A percentile compares a stretch with the other conserved stretches of the same genome.
Conservation (phyloP, 345 rosid species). For the Salix exigua region DNA sequence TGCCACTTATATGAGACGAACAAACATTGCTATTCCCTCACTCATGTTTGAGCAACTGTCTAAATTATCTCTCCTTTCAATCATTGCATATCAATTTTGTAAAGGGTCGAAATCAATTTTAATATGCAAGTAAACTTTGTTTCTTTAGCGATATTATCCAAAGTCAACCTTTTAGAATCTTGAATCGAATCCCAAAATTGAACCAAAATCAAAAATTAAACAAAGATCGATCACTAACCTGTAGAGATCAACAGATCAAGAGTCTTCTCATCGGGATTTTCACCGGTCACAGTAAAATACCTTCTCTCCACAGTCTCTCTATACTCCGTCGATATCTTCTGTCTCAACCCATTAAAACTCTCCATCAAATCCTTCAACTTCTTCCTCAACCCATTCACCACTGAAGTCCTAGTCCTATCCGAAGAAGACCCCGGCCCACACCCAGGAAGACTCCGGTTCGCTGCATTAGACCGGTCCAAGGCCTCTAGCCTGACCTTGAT, state of each 20-base stretch:
- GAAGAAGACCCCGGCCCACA: constrained; percentile 91
- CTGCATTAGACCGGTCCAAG: constrained; percentile 79
- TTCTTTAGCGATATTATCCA: neutral
- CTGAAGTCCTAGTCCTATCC: constrained; percentile 76
- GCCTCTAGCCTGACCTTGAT: constrained; percentile 79
- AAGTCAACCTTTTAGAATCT: neutral
- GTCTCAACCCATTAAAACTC: constrained; percentile 63
- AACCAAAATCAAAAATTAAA: neutral
- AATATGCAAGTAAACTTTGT: neutral
- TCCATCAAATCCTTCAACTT: constrained; percentile 90
- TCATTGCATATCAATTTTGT: neutral
- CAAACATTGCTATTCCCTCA: neutral
- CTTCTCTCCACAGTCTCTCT: constrained; percentile 92
- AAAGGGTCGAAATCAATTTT: neutral
- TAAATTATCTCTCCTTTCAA: neutral
- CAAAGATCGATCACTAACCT: constrained; percentile 35
- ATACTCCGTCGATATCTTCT: constrained; percentile 68
- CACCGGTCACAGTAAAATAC: constrained; percentile 89
- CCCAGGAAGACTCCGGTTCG: constrained; percentile 69
- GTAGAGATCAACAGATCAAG: constrained; percentile 86
- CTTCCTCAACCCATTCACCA: constrained; percentile 87
- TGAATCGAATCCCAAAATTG: neutral
- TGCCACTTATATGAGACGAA: neutral
- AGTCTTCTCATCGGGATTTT: constrained; percentile 74
- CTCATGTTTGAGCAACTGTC: neutral